Base-by-base conservation (phyloP, 768 basidiomycete species). In the Nevesoporus exiguus region DNA sequence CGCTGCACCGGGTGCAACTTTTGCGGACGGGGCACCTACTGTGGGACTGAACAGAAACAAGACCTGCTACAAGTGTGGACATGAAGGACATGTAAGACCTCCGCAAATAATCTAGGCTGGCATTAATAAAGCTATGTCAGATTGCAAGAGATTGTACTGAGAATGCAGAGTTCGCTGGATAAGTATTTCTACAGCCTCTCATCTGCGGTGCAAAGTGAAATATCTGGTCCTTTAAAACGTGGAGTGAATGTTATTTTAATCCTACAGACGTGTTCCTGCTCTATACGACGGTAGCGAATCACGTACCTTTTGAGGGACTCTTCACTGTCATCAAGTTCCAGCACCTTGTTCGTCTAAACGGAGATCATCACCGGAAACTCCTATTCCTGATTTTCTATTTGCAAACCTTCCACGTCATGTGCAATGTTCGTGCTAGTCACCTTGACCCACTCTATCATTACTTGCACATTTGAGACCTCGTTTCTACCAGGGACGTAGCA, bases 21-120 rank as follows among this genome's bases (percentile, higher is more conserved):
- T 74, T 21, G 68, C 75, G 41, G 80, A 80, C 41, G 76, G 77
- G 34, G 76, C 75, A 30, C 69, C 77, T 14, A 47, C 59, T 25
- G 58, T 53, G 10, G 76, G 77, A 40, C 70, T 73, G 51, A 82
- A 77, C 69, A 88, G 82, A 73, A 81, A 67, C 58, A 93, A 88
- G 76, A 90, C 87, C 48, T 93, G 91, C 68, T 93, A 90, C 74
- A 92, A 90, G 66, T 93, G 92, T 64, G 86, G 89, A 66, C 83
- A 85, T 69, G 88, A 90, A 69, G 91, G 91, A 59, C 90, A 93
- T 76, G 90, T 93, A 67, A 71, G 88, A 76, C 25, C 41, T 45
- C 37, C 30, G 13, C 7, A 11, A 25, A 49, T 34, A 36, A 31
- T 45, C 27, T 19, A 34, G 45, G 42, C 37, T 43, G 34, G 41